These are phyloP conservation scores for Camellia lanceoleosa DNA, from an alignment of 148 eudicot genomes.

Conservation along the genomic window DNA sequence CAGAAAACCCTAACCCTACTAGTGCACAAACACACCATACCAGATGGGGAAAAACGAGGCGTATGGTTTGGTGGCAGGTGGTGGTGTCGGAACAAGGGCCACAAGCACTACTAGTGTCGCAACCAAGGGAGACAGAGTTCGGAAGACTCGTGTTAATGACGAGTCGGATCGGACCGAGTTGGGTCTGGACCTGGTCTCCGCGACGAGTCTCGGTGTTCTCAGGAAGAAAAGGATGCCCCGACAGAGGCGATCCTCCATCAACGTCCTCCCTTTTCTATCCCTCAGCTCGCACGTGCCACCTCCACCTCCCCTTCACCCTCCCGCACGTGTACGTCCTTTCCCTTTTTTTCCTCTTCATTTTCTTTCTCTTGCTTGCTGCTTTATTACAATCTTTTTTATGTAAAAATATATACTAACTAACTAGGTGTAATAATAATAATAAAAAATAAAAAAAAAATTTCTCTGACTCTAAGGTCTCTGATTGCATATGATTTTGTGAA, in stretches of 20 bases:
- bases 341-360: slow-evolving; percentile 8
- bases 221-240: slow-evolving; percentile 29
- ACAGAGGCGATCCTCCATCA: slow-evolving; percentile 17
- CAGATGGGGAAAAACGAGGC: slow-evolving; percentile 27
- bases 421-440: too few species aligned
- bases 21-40: neutral
- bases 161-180: neutral
- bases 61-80: slow-evolving; percentile 17
- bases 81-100: neutral
- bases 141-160: neutral
- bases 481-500: too few species aligned
- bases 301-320: neutral
- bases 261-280: slow-evolving; percentile 16
- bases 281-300: slow-evolving; percentile 33
- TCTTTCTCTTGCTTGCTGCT: neutral
- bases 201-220: neutral
- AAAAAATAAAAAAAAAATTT: too few species aligned
- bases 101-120: neutral
- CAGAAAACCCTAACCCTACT: slow-evolving; percentile 8
- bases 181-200: neutral
- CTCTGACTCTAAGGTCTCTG: too few species aligned
- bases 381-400: neutral
- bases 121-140: neutral
- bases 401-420: too few species aligned
- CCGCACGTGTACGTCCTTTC: slow-evolving; percentile 40